Evolutionary conservation across 331 rosid species (phyloP).

Genomic region (Rosa hybrid): DNA sequence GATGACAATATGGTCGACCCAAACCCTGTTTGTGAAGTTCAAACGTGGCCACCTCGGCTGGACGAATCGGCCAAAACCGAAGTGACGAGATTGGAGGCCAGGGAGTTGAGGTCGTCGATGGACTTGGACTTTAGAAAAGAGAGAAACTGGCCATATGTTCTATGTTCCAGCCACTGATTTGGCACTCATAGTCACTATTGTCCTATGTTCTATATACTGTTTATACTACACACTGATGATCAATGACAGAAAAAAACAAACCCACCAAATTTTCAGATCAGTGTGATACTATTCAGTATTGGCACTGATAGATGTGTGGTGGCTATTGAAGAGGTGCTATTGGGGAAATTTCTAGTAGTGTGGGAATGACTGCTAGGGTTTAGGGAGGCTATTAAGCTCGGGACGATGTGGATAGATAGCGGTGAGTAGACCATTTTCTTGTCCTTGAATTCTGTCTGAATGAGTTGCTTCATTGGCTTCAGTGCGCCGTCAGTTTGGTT

Average conservation of each 20-base stretch:
- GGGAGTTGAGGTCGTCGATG: conserved; percentile 55
- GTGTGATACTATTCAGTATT: too few species aligned
- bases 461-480: neutral
- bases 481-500: neutral
- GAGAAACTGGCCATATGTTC: conserved; percentile 41
- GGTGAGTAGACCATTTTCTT: neutral
- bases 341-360: too few species aligned
- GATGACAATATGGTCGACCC: neutral
- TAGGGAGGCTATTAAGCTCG: neutral
- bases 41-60: neutral
- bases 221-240: too few species aligned
- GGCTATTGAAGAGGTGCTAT: too few species aligned
- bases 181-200: too few species aligned
- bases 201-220: too few species aligned
- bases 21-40: neutral
- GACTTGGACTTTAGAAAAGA: conserved; percentile 66
- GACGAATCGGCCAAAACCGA: neutral
- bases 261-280: too few species aligned
- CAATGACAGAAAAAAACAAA: too few species aligned
- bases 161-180: too few species aligned
- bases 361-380: too few species aligned
- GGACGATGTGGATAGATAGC: neutral
- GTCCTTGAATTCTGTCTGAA: neutral
- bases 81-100: conserved; percentile 52
- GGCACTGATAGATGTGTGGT: too few species aligned